Conservation (phyloP, 2,329 filamentous ascomycete species). For the Coleophoma cylindrospora region DNA sequence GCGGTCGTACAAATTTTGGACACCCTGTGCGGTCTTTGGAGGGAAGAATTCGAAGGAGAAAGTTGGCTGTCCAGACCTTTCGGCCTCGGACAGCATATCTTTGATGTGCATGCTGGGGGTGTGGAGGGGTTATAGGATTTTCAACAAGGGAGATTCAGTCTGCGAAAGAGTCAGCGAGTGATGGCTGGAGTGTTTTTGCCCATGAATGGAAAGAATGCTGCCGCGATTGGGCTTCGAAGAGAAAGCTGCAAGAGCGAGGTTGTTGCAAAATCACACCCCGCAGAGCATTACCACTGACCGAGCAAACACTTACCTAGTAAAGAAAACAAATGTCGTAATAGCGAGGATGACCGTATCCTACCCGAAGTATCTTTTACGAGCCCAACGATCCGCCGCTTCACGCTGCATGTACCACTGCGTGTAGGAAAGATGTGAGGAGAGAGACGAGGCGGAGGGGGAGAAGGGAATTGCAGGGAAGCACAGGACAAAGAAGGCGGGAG, state of each 20-base stretch:
- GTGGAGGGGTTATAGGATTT: not conserved
- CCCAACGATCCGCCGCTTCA: constrained; percentile 43
- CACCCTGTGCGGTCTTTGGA: constrained; percentile 93
- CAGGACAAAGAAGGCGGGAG: too few species aligned
- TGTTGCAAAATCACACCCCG: too few species aligned
- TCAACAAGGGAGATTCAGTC: not conserved
- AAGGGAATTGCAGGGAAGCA: not conserved
- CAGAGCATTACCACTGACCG: too few species aligned
- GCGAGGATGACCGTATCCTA: constrained; percentile 18
- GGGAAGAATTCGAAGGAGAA: constrained; percentile 99
- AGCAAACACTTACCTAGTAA: too few species aligned
- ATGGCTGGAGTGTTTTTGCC: too few species aligned
- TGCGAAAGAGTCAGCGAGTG: not conserved
- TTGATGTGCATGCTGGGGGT: constrained; percentile 81
- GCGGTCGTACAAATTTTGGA: constrained; percentile 98
- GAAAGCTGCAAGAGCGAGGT: too few species aligned
- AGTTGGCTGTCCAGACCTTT: constrained; percentile 73
- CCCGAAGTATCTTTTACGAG: constrained; percentile 38
- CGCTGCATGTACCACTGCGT: constrained; percentile 44
- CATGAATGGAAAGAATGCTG: too few species aligned
- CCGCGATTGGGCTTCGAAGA: too few species aligned
- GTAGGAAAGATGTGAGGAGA: not conserved
- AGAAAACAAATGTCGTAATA: too few species aligned
- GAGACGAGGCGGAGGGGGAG: not conserved
- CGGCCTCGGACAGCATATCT: constrained; percentile 80